Evolutionary conservation across 1,284 basidiomycete genomes (phyloP).

Genomic region (Farysia itapuensis): DNA sequence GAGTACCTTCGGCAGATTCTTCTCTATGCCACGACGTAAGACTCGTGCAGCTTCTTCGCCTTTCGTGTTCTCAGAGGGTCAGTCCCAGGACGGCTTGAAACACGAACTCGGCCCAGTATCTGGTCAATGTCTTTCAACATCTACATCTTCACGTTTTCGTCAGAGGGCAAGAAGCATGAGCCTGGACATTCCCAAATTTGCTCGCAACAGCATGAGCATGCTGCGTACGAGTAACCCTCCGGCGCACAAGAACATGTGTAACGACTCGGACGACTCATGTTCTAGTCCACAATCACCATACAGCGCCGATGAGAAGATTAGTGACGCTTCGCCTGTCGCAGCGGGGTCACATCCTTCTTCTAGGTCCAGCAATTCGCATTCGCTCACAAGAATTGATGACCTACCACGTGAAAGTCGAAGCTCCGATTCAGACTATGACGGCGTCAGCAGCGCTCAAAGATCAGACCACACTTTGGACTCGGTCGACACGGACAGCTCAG

Average conservation of each 20-base stretch:
- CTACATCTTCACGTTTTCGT: too few species aligned
- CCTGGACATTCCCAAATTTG: constrained; percentile 6
- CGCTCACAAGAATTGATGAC: background rate
- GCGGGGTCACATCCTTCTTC: background rate
- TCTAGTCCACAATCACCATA: constrained; percentile 1
- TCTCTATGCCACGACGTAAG: background rate
- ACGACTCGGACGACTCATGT: background rate
- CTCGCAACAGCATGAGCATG: constrained; percentile 6
- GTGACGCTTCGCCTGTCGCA: background rate
- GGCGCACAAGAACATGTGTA: background rate
- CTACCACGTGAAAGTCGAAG: background rate
- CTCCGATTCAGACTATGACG: background rate
- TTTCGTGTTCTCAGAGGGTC: too few species aligned
- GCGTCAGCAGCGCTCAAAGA: background rate
- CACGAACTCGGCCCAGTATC: too few species aligned
- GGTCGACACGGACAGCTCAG: constrained; percentile 1
- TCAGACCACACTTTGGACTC: constrained; percentile 1
- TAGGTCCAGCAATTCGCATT: background rate
- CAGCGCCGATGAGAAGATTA: background rate
- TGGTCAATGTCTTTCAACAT: too few species aligned
- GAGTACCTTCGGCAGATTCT: background rate
- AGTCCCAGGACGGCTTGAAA: too few species aligned
- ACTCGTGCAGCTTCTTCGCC: too few species aligned
- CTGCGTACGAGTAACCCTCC: constrained; percentile 7
- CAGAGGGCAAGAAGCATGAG: constrained; percentile 11